Percentiles rank a stretch among this genome's conserved stretches.
These are phyloP conservation scores for Onygena corvina DNA, from an alignment of 2,329 filamentous ascomycete genomes.

Conservation along the genomic window DNA sequence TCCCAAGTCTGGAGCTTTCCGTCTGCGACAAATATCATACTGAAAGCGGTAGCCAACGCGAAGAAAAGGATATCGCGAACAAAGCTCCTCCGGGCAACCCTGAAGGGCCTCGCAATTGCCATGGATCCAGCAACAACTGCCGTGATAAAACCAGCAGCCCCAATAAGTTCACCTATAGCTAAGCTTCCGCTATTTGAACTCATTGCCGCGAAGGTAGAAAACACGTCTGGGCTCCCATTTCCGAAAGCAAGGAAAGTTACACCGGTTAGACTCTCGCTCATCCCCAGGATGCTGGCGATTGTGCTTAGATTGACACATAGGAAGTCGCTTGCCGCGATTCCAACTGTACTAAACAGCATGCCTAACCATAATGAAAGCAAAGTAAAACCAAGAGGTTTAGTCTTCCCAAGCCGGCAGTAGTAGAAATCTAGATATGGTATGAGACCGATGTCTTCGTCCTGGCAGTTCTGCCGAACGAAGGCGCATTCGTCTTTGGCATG, in stretches of 20 bases:
- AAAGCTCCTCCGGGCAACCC: slow-evolving; percentile 79
- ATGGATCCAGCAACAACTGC: slow-evolving; percentile 93
- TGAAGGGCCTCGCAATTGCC: slow-evolving; percentile 91
- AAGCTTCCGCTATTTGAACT: slow-evolving; percentile 92
- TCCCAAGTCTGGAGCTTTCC: slow-evolving; percentile 79
- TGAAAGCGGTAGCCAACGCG: slow-evolving; percentile 72
- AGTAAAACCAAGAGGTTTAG: slow-evolving; percentile 64
- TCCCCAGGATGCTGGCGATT: slow-evolving; percentile 73
- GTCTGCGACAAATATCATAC: slow-evolving; percentile 76
- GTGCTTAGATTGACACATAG: slow-evolving; percentile 95
- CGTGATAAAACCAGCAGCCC: slow-evolving; percentile 90
- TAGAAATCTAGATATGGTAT: slow-evolving; percentile 81
- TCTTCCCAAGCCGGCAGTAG: slow-evolving; percentile 63
- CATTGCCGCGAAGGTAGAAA: slow-evolving; percentile 98
- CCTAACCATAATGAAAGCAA: slow-evolving; percentile 73
- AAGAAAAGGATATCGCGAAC: slow-evolving; percentile 89
- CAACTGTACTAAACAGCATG: slow-evolving; percentile 88
- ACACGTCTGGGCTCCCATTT: slow-evolving; percentile 95
- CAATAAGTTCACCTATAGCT: slow-evolving; percentile 88
- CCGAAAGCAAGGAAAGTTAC: slow-evolving; percentile 95
- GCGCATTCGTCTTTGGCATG: slow-evolving; percentile 67
- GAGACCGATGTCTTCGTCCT: slow-evolving; percentile 79
- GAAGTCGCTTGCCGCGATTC: slow-evolving; percentile 95
- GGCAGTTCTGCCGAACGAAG: slow-evolving; percentile 71
- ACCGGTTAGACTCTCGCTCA: slow-evolving; percentile 91